Evolutionary conservation across 148 eudicot species (phyloP).

Genomic region (Chenopodium berlandieri): DNA sequence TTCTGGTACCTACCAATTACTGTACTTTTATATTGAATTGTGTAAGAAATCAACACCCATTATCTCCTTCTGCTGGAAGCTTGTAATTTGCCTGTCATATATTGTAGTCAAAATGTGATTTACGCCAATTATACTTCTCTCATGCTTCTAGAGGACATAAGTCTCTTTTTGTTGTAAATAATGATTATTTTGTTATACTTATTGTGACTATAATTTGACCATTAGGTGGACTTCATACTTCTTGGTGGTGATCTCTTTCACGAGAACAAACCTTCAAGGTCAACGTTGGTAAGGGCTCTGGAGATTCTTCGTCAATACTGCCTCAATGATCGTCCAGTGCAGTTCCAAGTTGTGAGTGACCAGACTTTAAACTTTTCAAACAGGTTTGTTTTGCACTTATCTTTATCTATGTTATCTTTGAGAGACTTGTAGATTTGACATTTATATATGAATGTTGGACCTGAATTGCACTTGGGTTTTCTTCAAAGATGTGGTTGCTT

Average conservation of each 20-base stretch:
- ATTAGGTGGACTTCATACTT: conserved; percentile 89
- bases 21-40: conserved; percentile 9
- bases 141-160: not conserved
- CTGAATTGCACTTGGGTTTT: not conserved
- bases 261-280: conserved; percentile 94
- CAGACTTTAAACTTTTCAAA: conserved; percentile 95
- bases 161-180: not conserved
- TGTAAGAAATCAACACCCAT: not conserved
- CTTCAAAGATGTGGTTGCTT: not conserved
- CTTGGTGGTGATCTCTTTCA: conserved; percentile 99
- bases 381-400: conserved; percentile 40
- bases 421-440: not conserved
- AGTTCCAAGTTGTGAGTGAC: conserved; percentile 98
- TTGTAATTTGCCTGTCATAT: not conserved
- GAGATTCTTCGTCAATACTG: conserved; percentile 95
- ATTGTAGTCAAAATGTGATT: not conserved
- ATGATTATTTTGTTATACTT: not conserved
- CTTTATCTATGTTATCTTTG: not conserved
- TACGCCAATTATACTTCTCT: not conserved
- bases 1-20: not conserved
- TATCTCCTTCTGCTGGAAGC: not conserved
- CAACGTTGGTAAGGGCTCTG: conserved; percentile 83
- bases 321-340: conserved; percentile 90
- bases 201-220: not conserved
- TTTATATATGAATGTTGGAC: not conserved